Conservation (phyloP, 805 yeast species). For the Cyberlindnera bimundalis region DNA sequence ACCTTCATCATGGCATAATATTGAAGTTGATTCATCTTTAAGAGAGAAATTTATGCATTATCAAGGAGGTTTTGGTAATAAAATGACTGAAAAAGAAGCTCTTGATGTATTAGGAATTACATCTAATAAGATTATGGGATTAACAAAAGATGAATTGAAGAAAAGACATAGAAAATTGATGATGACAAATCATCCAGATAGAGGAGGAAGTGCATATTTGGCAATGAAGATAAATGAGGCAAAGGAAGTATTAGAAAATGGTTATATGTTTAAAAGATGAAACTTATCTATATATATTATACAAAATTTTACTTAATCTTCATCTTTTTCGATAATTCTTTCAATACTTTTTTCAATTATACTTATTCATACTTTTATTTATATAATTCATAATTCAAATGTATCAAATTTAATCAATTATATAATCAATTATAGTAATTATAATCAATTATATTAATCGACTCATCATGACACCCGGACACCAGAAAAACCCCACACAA, state of each 20-base stretch:
- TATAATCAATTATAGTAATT: too few relatives aligned
- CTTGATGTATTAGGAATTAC: slow-evolving; percentile 57
- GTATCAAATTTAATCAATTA: too few relatives aligned
- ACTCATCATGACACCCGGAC: slow-evolving; percentile 10
- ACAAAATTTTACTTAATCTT: too few relatives aligned
- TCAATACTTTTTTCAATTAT: too few relatives aligned
- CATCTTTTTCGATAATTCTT: too few relatives aligned
- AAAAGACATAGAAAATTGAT: slow-evolving; percentile 71
- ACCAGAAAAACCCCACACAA: background rate
- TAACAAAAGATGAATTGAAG: slow-evolving; percentile 50
- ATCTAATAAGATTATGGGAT: slow-evolving; percentile 49
- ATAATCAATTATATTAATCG: too few relatives aligned
- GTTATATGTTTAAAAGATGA: slow-evolving; percentile 37
- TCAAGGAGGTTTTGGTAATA: slow-evolving; percentile 60
- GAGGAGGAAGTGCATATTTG: slow-evolving; percentile 78
- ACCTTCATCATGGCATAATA: slow-evolving; percentile 10
- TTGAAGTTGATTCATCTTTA: slow-evolving; percentile 21
- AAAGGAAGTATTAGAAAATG: slow-evolving; percentile 71
- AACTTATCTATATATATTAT: background rate
- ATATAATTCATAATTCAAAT: too few relatives aligned
- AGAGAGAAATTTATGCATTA: slow-evolving; percentile 34
- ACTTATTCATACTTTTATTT: too few relatives aligned
- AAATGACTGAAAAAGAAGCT: slow-evolving; percentile 72
- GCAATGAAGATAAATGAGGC: slow-evolving; percentile 89
- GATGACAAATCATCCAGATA: slow-evolving; percentile 85